phyloP scores from a whole-genome alignment of 2,329 filamentous ascomycete genomes.

The Fusarium kyushuense region DNA sequence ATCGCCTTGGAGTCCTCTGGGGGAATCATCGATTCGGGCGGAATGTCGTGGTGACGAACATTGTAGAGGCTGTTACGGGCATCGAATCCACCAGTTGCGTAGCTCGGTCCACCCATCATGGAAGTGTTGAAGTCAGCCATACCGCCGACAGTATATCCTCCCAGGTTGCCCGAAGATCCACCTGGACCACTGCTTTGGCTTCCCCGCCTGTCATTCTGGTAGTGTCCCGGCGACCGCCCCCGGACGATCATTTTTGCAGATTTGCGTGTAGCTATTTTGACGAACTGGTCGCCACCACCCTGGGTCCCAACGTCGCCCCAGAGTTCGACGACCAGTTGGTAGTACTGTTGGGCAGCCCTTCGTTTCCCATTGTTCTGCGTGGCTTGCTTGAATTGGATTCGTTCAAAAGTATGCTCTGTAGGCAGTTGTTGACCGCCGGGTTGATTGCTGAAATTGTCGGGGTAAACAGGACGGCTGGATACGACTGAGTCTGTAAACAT shows the following conservation, averaged over 20 bases:
- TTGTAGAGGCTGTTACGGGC: slow-evolving; percentile 54
- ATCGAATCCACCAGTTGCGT: slow-evolving; percentile 46
- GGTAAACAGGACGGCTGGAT: slow-evolving; percentile 53
- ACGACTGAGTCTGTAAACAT: slow-evolving; percentile 58
- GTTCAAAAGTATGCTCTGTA: slow-evolving; percentile 78
- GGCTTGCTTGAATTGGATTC: slow-evolving; percentile 94
- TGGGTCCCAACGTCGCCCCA: slow-evolving; percentile 74
- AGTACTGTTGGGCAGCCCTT: slow-evolving; percentile 90
- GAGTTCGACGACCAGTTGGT: slow-evolving; percentile 88
- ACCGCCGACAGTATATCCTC: slow-evolving; percentile 54
- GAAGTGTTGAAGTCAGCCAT: slow-evolving; percentile 49
- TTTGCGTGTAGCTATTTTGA: slow-evolving; percentile 78
- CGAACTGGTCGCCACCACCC: slow-evolving; percentile 63
- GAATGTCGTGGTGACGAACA: slow-evolving; percentile 63
- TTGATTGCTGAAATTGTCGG: slow-evolving; percentile 55
- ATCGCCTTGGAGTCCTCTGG: slow-evolving; percentile 65
- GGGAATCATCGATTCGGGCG: slow-evolving; percentile 64
- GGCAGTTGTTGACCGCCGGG: slow-evolving; percentile 55
- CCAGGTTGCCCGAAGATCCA: slow-evolving; percentile 72
- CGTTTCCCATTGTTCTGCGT: slow-evolving; percentile 95
- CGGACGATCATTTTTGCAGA: slow-evolving; percentile 90
- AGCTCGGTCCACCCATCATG: slow-evolving; percentile 54
- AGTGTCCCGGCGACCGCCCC: slow-evolving; percentile 84
- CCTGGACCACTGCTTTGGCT: slow-evolving; percentile 76
- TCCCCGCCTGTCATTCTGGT: slow-evolving; percentile 76